These are phyloP conservation scores for Agaricus subrufescens DNA, from an alignment of 768 basidiomycete species.

Conservation along the genomic window DNA sequence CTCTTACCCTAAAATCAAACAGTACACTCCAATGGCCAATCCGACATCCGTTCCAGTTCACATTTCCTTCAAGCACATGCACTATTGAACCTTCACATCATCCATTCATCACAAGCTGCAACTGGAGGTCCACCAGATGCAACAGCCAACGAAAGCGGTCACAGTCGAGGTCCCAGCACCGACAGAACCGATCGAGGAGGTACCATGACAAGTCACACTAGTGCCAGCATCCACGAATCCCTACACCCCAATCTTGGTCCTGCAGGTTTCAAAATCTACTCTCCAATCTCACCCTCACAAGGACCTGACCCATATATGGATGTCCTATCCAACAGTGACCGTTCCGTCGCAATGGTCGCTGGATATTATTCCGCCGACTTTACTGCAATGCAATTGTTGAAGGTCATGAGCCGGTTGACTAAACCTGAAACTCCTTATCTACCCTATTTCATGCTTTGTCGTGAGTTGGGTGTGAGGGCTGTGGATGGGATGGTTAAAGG, in stretches of 20 bases:
- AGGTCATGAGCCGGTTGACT: conserved; percentile 76
- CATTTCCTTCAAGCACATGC: conserved; percentile 85
- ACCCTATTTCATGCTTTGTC: conserved; percentile 77
- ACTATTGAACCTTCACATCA: conserved; percentile 80
- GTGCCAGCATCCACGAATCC: conserved; percentile 39
- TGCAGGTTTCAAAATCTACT: conserved; percentile 60
- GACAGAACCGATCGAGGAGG: conserved; percentile 8
- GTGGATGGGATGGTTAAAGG: conserved; percentile 85
- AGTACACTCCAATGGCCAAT: conserved; percentile 76
- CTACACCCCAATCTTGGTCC: conserved; percentile 56
- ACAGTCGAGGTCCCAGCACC: conserved; percentile 3
- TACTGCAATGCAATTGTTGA: conserved; percentile 72
- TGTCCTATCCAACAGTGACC: conserved; percentile 19
- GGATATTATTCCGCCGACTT: conserved; percentile 63
- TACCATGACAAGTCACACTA: conserved; percentile 21
- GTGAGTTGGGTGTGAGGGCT: conserved; percentile 77
- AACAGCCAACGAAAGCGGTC: conserved; percentile 12
- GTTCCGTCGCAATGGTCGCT: conserved; percentile 28
- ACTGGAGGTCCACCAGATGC: conserved; percentile 21
- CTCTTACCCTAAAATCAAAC: not conserved
- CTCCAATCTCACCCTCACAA: conserved; percentile 32
- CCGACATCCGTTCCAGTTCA: conserved; percentile 44
- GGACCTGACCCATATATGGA: conserved; percentile 20
- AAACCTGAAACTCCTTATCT: conserved; percentile 59
- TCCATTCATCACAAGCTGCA: conserved; percentile 69